A percentile compares a stretch with the other conserved stretches of the same genome.
Conservation (phyloP, 2,329 filamentous ascomycete genomes). For the Calonectria henricotiae region DNA sequence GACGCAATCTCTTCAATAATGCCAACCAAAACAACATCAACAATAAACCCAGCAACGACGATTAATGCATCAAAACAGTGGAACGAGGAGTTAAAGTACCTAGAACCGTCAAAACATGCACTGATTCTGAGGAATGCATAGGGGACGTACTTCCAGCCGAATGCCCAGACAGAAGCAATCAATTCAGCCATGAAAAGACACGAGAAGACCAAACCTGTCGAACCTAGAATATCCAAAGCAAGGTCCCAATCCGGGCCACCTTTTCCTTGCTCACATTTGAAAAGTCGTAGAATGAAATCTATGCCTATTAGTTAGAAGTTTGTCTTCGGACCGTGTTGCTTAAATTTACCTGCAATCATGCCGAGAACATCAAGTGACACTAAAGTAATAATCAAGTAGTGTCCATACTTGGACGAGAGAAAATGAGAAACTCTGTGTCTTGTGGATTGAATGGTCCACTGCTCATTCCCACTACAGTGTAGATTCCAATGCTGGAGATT, state of each 20-base stretch:
- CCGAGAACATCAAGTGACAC: slow-evolving; percentile 38
- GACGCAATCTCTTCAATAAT: slow-evolving; percentile 76
- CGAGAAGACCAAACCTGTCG: slow-evolving; percentile 72
- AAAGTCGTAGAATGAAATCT: slow-evolving; percentile 37
- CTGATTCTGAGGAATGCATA: neutral
- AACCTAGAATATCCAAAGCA: slow-evolving; percentile 30
- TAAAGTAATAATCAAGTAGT: slow-evolving; percentile 36
- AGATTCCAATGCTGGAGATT: slow-evolving; percentile 36
- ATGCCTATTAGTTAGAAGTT: neutral
- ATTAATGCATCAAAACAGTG: slow-evolving; percentile 77
- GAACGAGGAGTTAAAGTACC: slow-evolving; percentile 73
- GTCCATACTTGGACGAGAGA: slow-evolving; percentile 36
- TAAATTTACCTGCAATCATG: slow-evolving; percentile 37
- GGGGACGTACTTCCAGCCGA: slow-evolving; percentile 70
- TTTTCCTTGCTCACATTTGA: slow-evolving; percentile 38
- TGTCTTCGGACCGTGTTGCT: too few relatives aligned
- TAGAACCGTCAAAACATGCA: slow-evolving; percentile 50
- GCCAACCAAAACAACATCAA: slow-evolving; percentile 75
- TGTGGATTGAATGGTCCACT: slow-evolving; percentile 25
- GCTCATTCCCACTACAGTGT: neutral
- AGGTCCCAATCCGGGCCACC: slow-evolving; percentile 34
- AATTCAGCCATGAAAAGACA: slow-evolving; percentile 78
- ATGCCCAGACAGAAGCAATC: slow-evolving; percentile 72
- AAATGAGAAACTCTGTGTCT: slow-evolving; percentile 26
- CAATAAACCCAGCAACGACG: slow-evolving; percentile 74